Conservation (phyloP, 768 basidiomycete species). For the Amanita muscaria region DNA sequence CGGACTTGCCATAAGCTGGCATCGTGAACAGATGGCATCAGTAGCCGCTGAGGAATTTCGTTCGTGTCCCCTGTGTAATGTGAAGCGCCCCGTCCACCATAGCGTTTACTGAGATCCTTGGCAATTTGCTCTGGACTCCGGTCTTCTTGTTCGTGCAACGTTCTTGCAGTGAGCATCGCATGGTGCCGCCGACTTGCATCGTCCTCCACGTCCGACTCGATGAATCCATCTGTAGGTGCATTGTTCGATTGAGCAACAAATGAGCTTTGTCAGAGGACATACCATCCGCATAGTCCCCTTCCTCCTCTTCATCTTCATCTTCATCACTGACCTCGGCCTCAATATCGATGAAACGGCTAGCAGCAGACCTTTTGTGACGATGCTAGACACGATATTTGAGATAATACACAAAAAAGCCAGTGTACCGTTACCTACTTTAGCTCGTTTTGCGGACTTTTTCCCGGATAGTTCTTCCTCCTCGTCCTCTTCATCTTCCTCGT, state of each 20-base stretch:
- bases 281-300: conserved; percentile 56
- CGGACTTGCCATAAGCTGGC: conserved; percentile 93
- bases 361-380: conserved; percentile 54
- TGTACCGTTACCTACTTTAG: conserved; percentile 38
- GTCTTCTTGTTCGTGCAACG: conserved; percentile 67
- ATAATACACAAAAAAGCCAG: not conserved
- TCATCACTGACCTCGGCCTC: conserved; percentile 96
- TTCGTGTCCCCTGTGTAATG: conserved; percentile 90
- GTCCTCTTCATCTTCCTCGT: conserved; percentile 37
- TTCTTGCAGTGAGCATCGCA: conserved; percentile 55
- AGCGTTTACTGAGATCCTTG: conserved; percentile 69
- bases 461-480: conserved; percentile 46
- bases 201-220: conserved; percentile 61
- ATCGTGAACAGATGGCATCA: conserved; percentile 97
- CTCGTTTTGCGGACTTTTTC: conserved; percentile 45
- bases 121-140: conserved; percentile 82
- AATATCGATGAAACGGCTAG: conserved; percentile 87
- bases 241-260: conserved; percentile 7
- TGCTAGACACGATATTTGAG: conserved; percentile 29
- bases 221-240: conserved; percentile 50
- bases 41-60: conserved; percentile 81
- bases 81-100: conserved; percentile 53
- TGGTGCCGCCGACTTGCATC: conserved; percentile 60
- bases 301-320: conserved; percentile 90
- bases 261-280: conserved; percentile 13